Evolutionary conservation across 345 rosid species (phyloP).

Genomic region (rapeseed (Brassica napus)): DNA sequence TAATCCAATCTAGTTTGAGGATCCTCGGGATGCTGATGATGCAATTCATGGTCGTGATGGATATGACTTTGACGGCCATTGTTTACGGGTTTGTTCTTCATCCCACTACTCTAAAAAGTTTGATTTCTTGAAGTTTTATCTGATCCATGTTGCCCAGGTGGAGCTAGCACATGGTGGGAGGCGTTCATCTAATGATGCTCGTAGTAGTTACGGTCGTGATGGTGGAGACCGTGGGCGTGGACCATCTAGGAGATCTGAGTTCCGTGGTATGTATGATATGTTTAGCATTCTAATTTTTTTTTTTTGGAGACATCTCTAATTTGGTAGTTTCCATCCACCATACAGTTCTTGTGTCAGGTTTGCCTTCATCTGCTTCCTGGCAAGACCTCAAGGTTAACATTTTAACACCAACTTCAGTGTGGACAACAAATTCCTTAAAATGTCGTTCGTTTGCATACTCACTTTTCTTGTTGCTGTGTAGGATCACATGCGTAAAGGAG

Average conservation of each 20-base stretch:
- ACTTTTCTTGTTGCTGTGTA: constrained; percentile 23
- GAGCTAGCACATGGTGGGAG: constrained; percentile 99
- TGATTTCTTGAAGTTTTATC: neutral
- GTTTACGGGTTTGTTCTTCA: constrained; percentile 62
- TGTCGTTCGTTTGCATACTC: constrained; percentile 6
- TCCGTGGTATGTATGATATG: constrained; percentile 58
- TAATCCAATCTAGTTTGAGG: constrained; percentile 63
- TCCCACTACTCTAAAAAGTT: neutral
- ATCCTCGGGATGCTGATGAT: constrained; percentile 96
- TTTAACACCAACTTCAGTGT: neutral
- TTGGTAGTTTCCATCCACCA: neutral
- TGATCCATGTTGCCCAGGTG: constrained; percentile 53
- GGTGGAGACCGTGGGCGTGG: constrained; percentile 63
- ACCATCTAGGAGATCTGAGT: constrained; percentile 84
- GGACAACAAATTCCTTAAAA: neutral
- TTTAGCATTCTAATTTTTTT: neutral
- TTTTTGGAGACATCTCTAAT: constrained; percentile 10
- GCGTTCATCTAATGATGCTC: constrained; percentile 68
- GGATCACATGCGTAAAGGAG: constrained; percentile 99
- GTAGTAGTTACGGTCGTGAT: constrained; percentile 58
- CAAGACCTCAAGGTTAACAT: constrained; percentile 90
- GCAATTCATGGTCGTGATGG: constrained; percentile 97
- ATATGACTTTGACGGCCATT: constrained; percentile 88
- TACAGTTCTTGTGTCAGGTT: constrained; percentile 77
- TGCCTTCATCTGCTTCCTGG: constrained; percentile 99